These are phyloP conservation scores for Pseudopyricularia javanii DNA, from an alignment of 2,329 filamentous ascomycete species.

Conservation along the genomic window DNA sequence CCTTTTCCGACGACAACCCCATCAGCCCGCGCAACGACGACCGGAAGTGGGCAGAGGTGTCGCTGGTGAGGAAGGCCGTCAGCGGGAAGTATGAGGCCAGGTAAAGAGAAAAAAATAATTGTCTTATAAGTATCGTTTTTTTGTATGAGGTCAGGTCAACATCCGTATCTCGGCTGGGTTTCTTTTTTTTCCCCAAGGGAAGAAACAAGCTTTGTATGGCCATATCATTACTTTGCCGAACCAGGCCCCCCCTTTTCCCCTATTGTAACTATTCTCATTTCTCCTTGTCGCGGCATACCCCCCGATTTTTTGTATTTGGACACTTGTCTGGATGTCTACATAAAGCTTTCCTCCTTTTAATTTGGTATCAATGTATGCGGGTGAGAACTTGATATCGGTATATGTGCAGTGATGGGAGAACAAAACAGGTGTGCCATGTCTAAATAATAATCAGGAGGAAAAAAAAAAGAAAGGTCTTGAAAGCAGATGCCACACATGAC, in stretches of 20 bases:
- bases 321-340: background rate
- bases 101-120: conserved; percentile 6
- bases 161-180: too few relatives aligned
- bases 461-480: too few relatives aligned
- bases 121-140: too few relatives aligned
- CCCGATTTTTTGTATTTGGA: background rate
- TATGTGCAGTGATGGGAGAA: too few relatives aligned
- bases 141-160: too few relatives aligned
- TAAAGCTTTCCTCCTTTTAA: background rate
- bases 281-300: background rate
- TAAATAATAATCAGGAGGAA: too few relatives aligned
- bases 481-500: too few relatives aligned
- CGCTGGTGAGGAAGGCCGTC: conserved; percentile 53
- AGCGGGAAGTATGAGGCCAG: conserved; percentile 64
- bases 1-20: conserved; percentile 52
- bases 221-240: background rate
- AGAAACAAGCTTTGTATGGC: background rate
- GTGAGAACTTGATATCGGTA: too few relatives aligned
- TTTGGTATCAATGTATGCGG: background rate
- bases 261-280: background rate
- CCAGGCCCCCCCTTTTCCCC: background rate
- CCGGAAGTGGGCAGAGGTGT: conserved; percentile 53
- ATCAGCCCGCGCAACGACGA: conserved; percentile 14
- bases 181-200: too few relatives aligned
- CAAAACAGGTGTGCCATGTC: too few relatives aligned